Conservation (phyloP, 2,329 filamentous ascomycete genomes). For the Cladosporium phlei region DNA sequence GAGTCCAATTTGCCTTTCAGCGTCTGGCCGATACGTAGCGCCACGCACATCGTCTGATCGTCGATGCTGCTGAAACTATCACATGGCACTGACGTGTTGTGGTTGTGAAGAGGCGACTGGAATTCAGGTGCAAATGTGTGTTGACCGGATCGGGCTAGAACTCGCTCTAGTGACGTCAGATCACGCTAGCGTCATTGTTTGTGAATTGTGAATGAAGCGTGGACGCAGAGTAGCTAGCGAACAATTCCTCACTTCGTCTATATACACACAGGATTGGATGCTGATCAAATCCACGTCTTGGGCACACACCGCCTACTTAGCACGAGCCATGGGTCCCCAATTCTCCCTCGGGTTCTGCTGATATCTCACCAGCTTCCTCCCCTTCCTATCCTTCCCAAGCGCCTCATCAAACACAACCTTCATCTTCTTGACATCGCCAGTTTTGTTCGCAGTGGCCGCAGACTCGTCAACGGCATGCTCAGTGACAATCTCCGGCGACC, state of each 20-base stretch:
- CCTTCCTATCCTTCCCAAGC: slow-evolving; percentile 62
- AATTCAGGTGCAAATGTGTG: background rate
- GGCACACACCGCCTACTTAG: slow-evolving; percentile 32
- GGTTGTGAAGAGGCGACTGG: no score
- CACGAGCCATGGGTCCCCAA: slow-evolving; percentile 76
- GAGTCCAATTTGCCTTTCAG: slow-evolving; percentile 9
- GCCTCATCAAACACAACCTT: slow-evolving; percentile 74
- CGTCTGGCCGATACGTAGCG: slow-evolving; percentile 2
- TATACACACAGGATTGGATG: no score
- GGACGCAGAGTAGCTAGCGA: no score
- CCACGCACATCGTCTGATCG: background rate
- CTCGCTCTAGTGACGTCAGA: background rate
- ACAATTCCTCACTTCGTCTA: no score
- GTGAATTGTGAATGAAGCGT: background rate
- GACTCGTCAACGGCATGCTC: slow-evolving; percentile 15
- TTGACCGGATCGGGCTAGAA: background rate
- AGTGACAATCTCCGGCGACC: slow-evolving; percentile 18
- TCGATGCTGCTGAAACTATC: no score
- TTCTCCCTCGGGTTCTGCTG: slow-evolving; percentile 86
- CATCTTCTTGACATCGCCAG: slow-evolving; percentile 37
- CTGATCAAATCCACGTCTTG: no score
- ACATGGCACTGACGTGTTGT: no score
- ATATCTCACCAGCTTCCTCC: slow-evolving; percentile 72
- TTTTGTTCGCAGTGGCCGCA: slow-evolving; percentile 5
- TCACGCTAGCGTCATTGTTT: background rate